Evolutionary conservation across 2,329 filamentous ascomycete species (phyloP), one percentile per base, ranked within the genome.

Genomic region (Pseudocercospora macadamiae): DNA sequence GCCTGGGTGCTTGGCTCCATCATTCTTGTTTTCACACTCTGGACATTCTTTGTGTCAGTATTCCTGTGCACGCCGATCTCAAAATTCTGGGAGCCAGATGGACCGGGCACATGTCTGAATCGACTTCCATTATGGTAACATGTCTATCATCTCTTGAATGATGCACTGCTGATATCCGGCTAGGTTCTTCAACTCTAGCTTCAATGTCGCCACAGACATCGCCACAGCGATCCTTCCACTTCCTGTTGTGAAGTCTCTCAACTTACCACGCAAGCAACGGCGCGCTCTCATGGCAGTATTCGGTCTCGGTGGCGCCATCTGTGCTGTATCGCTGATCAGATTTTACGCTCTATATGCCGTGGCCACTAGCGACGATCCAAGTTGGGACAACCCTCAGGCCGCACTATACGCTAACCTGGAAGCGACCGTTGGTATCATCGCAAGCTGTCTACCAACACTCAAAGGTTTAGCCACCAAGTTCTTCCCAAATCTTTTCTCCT

Each of bases 201-300:
- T 74, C 48, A 72, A 70, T 39, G 71, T 74, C 34, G 56, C 65
- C 1, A 72, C 70, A 12, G 72, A 74, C 49, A 52, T 74, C 10
- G 61, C 68, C 19, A 69, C 71, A 28, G 65, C 70, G n/a, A 47
- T 70, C 3, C 55, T 73, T 7, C 72, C 71, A 2, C 66, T 74
- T 48, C 71, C 70, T 2, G 68, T 73, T 1, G 54, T 73, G n/a
- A 66, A 64, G n/a, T 57, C 49, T 0, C 55, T 74, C 8, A 64
- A 69, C 14, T 57, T 74, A 8, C 59, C 64, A 1, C 64, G 52
- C 45, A 65, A 59, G 34, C 69, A 71, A 48, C 68, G 69, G 49
- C 44, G 51, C 26, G 49, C 66, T 7, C 59, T 73, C 9, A 70
- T 70, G 54, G 66, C 62, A 8, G 64, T 74, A 1, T 73, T 74